Base-by-base conservation (phyloP, 139 green algal genomes). In the Coccomyxa sp. region DNA sequence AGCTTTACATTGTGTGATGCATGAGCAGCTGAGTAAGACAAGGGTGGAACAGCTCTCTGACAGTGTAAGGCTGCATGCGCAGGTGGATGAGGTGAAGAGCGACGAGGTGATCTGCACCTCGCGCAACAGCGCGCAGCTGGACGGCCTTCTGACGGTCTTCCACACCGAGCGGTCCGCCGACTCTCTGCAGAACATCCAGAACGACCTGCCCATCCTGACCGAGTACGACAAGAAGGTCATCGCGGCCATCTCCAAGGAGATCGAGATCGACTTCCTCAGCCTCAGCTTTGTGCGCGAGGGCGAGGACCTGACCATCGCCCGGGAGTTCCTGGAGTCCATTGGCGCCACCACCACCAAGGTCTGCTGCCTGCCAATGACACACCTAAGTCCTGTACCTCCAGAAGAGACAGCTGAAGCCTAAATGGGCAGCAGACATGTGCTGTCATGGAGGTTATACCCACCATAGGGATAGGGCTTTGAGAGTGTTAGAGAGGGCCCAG, bases 101-200 rank as follows among this genome's bases (percentile, higher is more conserved):
- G 75, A 74, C 8, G 91, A 96, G 24, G 90, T 98, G 6, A 39
- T 92, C 6, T 98, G 94, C 83, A 73, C 85, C 10, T 90, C 90
- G 39, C 83, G 87, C 71, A 96, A 93, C 68, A 82, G 89, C 40
- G 91, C 92, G 0, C 79, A 88, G 50, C 84, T 98, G 70, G 91
- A 95, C 75, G 94, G 94, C 44, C 85, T 98, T 81, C 86, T 98
- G n/a, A 97, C 90, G 1, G 88, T 98, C 50, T 97, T 96, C 88
- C 94, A 97, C 86, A 88, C 89, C 16, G 94, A 97, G 86, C 84
- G 94, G 39, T 86, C 80, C 44, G 37, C 74, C 33, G 86, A 92
- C 75, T 78, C 81, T 0, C 85, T 96, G 75, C 76, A 80, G 41
- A 95, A 95, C 81, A 39, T 90, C 78, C 93, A 96, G 86, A 97